Evolutionary conservation across 345 rosid genomes (phyloP), one percentile per base, ranked within the genome.

Genomic region (Diplotaxis tenuifolia): DNA sequence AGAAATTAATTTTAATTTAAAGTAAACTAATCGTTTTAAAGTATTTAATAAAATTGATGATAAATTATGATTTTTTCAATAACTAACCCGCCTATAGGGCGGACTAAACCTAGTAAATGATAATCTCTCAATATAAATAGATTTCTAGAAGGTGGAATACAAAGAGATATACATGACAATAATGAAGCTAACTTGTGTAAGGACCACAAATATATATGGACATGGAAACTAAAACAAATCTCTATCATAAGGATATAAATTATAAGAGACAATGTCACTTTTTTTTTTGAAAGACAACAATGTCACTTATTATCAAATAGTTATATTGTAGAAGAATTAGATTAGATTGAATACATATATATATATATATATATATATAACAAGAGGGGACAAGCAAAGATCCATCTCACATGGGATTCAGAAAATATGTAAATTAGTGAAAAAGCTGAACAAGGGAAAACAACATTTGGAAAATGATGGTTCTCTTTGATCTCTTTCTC

Each of bases 341-440:
- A 75, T 1, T 16, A 21, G 9, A 32, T 50, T 60, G n/a, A n/a
- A n/a, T n/a, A n/a, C n/a, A n/a, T n/a, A n/a, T n/a, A n/a, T n/a
- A n/a, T n/a, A n/a, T n/a, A n/a, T n/a, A n/a, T n/a, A n/a, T n/a
- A n/a, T n/a, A n/a, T n/a, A n/a, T n/a, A n/a, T n/a, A 77, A 72
- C 23, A 53, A 60, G 73, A 72, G 77, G 73, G 77, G 81, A 77
- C 81, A 72, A 72, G 69, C 73, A 61, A 72, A 66, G 73, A 77
- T 77, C 81, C 77, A 72, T 60, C 69, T 59, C 81, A 77, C 81
- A 77, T 77, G 81, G 81, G 81, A 77, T 67, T 60, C 81, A 77
- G 81, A 72, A 77, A 71, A 66, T 59, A 54, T 57, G 56, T 52
- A 61, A 77, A 36, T 19, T 72, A 21, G 77, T 52, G 73, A 71